Evolutionary conservation across 1,139 yeast species (phyloP).

Genomic region (Kluyveromyces marxianus): DNA sequence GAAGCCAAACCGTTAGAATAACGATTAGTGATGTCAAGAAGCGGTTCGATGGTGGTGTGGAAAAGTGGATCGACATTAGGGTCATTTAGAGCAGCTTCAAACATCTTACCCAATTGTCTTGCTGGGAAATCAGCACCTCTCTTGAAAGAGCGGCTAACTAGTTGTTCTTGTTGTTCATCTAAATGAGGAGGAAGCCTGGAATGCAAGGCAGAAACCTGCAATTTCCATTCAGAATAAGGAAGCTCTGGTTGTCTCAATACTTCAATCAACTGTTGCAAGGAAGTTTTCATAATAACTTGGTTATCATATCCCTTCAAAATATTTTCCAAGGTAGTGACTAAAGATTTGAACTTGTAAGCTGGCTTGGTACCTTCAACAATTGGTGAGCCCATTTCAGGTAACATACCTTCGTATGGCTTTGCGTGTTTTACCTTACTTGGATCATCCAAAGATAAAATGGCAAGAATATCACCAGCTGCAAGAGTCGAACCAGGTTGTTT

Average conservation of each 20-base stretch:
- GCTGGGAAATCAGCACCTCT: conserved; percentile 90
- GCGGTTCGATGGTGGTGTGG: conserved; percentile 59
- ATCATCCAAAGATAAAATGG: conserved; percentile 88
- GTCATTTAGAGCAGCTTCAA: conserved; percentile 35
- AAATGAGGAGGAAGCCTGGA: conserved; percentile 77
- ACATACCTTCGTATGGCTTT: conserved; percentile 85
- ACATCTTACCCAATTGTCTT: conserved; percentile 59
- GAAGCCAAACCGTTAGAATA: conserved; percentile 71
- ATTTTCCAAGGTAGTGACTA: conserved; percentile 57
- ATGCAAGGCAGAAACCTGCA: conserved; percentile 82
- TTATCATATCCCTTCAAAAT: conserved; percentile 89
- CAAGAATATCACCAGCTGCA: conserved; percentile 93
- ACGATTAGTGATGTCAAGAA: conserved; percentile 59
- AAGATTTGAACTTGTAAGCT: conserved; percentile 59
- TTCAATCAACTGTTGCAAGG: conserved; percentile 63
- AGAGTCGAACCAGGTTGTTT: conserved; percentile 98
- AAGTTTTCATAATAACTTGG: conserved; percentile 83
- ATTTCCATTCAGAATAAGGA: conserved; percentile 90
- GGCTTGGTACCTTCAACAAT: conserved; percentile 77
- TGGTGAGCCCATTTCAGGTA: conserved; percentile 85
- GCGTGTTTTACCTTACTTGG: conserved; percentile 98
- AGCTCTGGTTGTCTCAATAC: conserved; percentile 71
- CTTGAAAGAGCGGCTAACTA: conserved; percentile 59
- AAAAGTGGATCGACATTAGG: conserved; percentile 47
- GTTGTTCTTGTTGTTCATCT: conserved; percentile 55